A percentile compares a stretch with the other conserved stretches of the same genome.
Conservation (phyloP, 345 rosid genomes). For the Pelargonium nanum region DNA sequence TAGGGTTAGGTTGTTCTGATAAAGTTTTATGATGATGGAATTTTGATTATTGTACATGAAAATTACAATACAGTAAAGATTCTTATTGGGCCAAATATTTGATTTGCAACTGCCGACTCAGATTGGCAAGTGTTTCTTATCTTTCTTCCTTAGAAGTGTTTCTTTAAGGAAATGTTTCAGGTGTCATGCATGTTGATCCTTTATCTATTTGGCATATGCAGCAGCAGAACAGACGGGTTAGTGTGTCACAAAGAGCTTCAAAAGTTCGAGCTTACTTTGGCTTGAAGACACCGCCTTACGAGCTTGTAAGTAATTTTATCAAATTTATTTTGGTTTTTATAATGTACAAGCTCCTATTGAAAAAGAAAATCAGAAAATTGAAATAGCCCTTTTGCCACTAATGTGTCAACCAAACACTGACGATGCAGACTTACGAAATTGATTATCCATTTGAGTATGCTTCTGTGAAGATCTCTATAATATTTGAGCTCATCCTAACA, state of each 20-base stretch:
- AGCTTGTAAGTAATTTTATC: conserved; percentile 47
- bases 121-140: no score
- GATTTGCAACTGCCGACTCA: no score
- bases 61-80: not conserved
- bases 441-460: no score
- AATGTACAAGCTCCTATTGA: not conserved
- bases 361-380: not conserved
- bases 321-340: not conserved
- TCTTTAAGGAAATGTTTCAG: not conserved
- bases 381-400: not conserved
- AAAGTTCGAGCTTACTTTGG: conserved; percentile 58
- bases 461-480: no score
- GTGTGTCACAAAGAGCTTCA: conserved; percentile 27
- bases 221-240: conserved; percentile 26
- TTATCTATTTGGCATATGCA: not conserved
- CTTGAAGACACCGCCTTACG: conserved; percentile 76
- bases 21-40: not conserved
- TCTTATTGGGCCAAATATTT: no score
- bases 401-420: no score
- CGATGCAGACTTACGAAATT: no score
- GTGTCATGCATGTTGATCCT: not conserved
- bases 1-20: not conserved
- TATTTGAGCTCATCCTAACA: no score
- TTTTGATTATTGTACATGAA: no score
- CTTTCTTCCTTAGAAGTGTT: not conserved